Evolutionary conservation across 805 yeast genomes (phyloP), one percentile per base, ranked within the genome.

Genomic region (Saccharomyces paradoxus): DNA sequence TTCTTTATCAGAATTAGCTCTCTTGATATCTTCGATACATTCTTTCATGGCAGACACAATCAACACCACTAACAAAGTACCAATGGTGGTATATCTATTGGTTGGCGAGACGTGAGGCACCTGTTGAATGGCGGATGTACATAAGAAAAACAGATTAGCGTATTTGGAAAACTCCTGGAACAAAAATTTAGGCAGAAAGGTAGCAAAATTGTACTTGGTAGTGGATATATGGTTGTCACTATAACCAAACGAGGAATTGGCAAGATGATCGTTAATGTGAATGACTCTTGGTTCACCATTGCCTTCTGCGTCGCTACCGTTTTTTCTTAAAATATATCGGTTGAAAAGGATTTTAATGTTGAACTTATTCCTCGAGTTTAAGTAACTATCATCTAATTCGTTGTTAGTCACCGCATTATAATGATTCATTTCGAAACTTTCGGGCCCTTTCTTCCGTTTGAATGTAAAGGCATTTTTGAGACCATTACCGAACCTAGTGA

Each of bases 101-200:
- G 98, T 94, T 12, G 99, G 99, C 0, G 97, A 83, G 3, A 94
- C 98, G 59, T 85, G 81, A 3, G 99, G 99, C 12, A 94, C 98
- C 70, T 94, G 99, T 74, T 94, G 99, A 62, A 94, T 92, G 41
- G 81, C 78, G 1, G 97, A 87, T 0, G 99, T 94, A 74, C 89
- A 88, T 52, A 94, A 74, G 70, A 94, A 94, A 73, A 94, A 94
- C 69, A 94, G 75, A 67, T 94, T 94, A 10, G 99, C 97, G 68
- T 94, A 95, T 71, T 92, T 94, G 58, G 97, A 88, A 71, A 94
- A 95, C 71, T 94, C 99, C 74, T 94, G 99, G 63, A 90, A 89
- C 59, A 94, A 72, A 67, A 94, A 94, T 71, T 95, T 95, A 24
- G 99, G 99, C 50, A 94, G 59, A 64, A 94, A 94, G 0, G 99